Conservation (phyloP, 1,139 yeast species). For the Blastobotrys elegans region DNA sequence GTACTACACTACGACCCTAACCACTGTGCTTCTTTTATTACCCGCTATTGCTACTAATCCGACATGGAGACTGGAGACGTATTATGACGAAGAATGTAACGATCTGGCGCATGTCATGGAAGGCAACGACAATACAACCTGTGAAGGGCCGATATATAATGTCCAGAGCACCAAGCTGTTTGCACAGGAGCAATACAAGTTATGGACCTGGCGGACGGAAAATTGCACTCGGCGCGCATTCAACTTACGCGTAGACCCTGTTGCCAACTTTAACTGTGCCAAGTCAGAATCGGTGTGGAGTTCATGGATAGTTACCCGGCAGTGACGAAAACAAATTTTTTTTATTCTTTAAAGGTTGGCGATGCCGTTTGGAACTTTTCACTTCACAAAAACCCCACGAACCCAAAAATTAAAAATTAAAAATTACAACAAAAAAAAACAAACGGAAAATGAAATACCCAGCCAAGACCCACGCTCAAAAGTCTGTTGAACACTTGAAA, state of each 20-base stretch:
- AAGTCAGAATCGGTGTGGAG: background rate
- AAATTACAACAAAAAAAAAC: background rate
- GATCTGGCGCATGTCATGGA: background rate
- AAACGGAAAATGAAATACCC: constrained; percentile 41
- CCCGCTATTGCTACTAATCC: background rate
- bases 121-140: constrained; percentile 3
- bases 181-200: background rate
- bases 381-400: too few species aligned
- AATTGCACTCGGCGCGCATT: constrained; percentile 5
- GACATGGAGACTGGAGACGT: constrained; percentile 7
- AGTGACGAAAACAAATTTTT: background rate
- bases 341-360: too few species aligned
- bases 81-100: constrained; percentile 3
- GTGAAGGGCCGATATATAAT: constrained; percentile 3
- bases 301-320: constrained; percentile 9
- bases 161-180: background rate
- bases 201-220: constrained; percentile 7
- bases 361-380: too few species aligned
- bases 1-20: too few species aligned
- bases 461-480: constrained; percentile 50
- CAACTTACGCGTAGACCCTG: background rate
- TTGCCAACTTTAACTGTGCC: background rate
- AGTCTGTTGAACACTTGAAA: constrained; percentile 38
- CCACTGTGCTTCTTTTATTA: too few species aligned
- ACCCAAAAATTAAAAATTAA: too few species aligned